A percentile compares a stretch with the other conserved stretches of the same genome.
Evolutionary conservation across 805 yeast genomes (phyloP).

Genomic region (Dipodascus albidus): DNA sequence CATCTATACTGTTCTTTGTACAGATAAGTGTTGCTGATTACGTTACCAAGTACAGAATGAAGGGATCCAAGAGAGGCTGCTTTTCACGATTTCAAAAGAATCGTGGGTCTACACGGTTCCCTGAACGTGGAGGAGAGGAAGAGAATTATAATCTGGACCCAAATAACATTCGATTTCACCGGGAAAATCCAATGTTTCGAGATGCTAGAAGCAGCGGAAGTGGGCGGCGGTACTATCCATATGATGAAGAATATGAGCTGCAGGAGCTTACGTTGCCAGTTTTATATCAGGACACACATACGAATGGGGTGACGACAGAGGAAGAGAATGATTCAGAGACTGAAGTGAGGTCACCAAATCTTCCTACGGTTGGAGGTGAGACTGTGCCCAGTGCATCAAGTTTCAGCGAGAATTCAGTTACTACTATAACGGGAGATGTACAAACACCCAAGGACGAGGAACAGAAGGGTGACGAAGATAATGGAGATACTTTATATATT

Average conservation of each 20-base stretch:
- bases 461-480: too few relatives aligned
- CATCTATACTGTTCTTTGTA: slow-evolving; percentile 1
- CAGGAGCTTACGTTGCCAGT: not conserved
- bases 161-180: not conserved
- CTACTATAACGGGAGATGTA: not conserved
- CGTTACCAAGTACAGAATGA: slow-evolving; percentile 5
- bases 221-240: not conserved
- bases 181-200: not conserved
- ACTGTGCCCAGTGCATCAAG: not conserved
- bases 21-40: slow-evolving; percentile 3
- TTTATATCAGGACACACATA: not conserved
- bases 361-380: not conserved
- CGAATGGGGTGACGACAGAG: not conserved
- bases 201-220: not conserved
- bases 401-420: not conserved
- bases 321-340: not conserved
- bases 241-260: not conserved
- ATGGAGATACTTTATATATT: not conserved
- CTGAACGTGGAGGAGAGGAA: not conserved
- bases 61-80: not conserved
- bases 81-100: not conserved
- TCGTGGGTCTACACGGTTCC: not conserved
- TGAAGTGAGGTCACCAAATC: not conserved
- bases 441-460: not conserved
- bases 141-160: not conserved